A percentile compares a stretch with the other conserved stretches of the same genome.
These are phyloP conservation scores for Penicillium sp. DNA, from an alignment of 2,329 filamentous ascomycete species.

Conservation along the genomic window DNA sequence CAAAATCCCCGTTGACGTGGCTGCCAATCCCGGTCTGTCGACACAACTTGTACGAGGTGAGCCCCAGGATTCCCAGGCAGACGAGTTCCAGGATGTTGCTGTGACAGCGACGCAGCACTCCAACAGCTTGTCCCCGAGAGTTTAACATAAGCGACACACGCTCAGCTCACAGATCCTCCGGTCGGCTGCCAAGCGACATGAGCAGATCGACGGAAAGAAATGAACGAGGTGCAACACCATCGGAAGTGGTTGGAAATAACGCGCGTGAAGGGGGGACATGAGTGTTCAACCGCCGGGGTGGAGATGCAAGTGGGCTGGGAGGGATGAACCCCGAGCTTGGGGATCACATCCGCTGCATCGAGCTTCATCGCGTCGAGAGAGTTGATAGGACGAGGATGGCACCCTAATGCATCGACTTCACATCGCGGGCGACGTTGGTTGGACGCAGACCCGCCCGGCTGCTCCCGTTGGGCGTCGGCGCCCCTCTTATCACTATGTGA, in stretches of 20 bases:
- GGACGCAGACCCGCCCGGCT: conserved; percentile 21
- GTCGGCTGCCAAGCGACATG: conserved; percentile 3
- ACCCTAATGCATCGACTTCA: conserved; percentile 28
- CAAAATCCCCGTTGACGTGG: too few relatives aligned
- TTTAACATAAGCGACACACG: conserved; percentile 3
- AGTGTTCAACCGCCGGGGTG: conserved; percentile 11
- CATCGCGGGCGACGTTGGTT: conserved; percentile 19
- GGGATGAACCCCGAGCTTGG: too few relatives aligned
- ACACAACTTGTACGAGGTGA: too few relatives aligned
- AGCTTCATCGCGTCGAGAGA: conserved; percentile 1
- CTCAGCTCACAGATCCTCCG: conserved; percentile 2
- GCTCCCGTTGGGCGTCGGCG: conserved; percentile 21
- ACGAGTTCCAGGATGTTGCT: too few relatives aligned
- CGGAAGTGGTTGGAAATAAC: conserved; percentile 5
- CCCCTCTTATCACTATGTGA: conserved; percentile 21
- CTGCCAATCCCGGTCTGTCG: neutral
- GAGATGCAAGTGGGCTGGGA: conserved; percentile 11
- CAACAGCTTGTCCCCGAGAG: conserved; percentile 2
- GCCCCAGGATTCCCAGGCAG: too few relatives aligned
- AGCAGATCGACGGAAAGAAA: conserved; percentile 4
- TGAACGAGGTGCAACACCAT: neutral
- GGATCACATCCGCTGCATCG: too few relatives aligned
- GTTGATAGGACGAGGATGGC: conserved; percentile 6
- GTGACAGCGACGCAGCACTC: conserved; percentile 4
- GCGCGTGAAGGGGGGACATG: conserved; percentile 12